A percentile compares a stretch with the other conserved stretches of the same genome.
Conservation (phyloP, 2,329 filamentous ascomycete genomes). For the Xylariaceae sp. region DNA sequence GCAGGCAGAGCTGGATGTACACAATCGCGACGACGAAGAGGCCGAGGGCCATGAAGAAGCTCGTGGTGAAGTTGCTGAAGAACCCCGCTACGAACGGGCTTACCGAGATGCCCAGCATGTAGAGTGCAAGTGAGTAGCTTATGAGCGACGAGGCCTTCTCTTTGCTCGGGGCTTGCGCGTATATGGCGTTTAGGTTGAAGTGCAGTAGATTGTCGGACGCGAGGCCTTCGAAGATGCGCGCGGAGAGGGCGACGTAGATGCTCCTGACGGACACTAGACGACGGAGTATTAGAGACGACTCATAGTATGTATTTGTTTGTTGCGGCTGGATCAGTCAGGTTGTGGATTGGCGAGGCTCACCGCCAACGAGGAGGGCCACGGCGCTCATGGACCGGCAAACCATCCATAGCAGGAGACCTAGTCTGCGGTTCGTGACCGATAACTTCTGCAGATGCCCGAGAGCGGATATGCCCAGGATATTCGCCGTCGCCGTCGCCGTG, state of each 20-base stretch:
- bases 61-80: conserved; percentile 9
- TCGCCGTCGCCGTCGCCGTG: neutral
- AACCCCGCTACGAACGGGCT: conserved; percentile 15
- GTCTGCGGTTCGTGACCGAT: neutral
- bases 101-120: conserved; percentile 19
- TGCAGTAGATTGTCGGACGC: conserved; percentile 23
- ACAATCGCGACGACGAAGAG: conserved; percentile 10
- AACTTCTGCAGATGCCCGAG: neutral
- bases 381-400: neutral
- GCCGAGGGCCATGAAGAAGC: conserved; percentile 15
- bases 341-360: neutral
- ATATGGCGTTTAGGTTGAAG: conserved; percentile 16
- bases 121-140: conserved; percentile 13
- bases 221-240: conserved; percentile 20
- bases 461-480: neutral
- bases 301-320: too few relatives aligned
- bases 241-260: conserved; percentile 11
- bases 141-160: conserved; percentile 10
- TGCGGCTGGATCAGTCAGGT: too few relatives aligned
- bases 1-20: conserved; percentile 3
- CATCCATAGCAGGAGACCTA: neutral
- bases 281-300: neutral
- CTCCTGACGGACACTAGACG: conserved; percentile 3
- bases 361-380: neutral
- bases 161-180: neutral